Percentiles rank a stretch among this genome's conserved stretches.
Evolutionary conservation across 805 yeast genomes (phyloP).

Genomic region (Kazachstania viticola): DNA sequence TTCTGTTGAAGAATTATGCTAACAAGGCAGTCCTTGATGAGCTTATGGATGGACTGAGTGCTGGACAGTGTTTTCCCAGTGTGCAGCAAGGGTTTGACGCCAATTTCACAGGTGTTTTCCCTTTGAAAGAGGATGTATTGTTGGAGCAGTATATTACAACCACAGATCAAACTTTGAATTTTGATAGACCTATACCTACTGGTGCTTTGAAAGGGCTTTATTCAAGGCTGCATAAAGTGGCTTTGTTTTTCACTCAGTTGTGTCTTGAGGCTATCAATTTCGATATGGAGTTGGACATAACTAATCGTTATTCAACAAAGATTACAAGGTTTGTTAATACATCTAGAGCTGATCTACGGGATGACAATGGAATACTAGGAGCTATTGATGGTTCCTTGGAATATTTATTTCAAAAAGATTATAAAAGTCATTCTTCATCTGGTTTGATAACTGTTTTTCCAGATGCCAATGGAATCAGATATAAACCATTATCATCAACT

Average conservation of each 20-base stretch:
- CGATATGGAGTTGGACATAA: not conserved
- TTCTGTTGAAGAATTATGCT: constrained; percentile 24
- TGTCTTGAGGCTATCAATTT: constrained; percentile 10
- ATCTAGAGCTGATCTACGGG: not conserved
- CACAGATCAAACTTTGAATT: constrained; percentile 10
- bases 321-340: constrained; percentile 10
- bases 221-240: constrained; percentile 14
- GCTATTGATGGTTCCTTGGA: constrained; percentile 7
- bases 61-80: constrained; percentile 1
- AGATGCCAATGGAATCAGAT: constrained; percentile 14
- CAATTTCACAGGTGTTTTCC: constrained; percentile 18
- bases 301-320: constrained; percentile 8
- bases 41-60: constrained; percentile 4
- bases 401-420: constrained; percentile 11
- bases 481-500: constrained; percentile 15
- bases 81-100: constrained; percentile 16
- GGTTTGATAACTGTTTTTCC: constrained; percentile 24
- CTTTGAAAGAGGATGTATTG: constrained; percentile 6
- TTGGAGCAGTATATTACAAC: constrained; percentile 20
- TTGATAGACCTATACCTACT: constrained; percentile 10
- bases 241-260: constrained; percentile 12
- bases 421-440: constrained; percentile 7
- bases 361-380: constrained; percentile 1
- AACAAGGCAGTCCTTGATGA: constrained; percentile 11
- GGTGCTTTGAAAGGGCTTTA: constrained; percentile 8